These are phyloP conservation scores for Physcomitrellopsis africana DNA, from an alignment of 225 moss, liverwort and hornwort species.

Conservation along the genomic window DNA sequence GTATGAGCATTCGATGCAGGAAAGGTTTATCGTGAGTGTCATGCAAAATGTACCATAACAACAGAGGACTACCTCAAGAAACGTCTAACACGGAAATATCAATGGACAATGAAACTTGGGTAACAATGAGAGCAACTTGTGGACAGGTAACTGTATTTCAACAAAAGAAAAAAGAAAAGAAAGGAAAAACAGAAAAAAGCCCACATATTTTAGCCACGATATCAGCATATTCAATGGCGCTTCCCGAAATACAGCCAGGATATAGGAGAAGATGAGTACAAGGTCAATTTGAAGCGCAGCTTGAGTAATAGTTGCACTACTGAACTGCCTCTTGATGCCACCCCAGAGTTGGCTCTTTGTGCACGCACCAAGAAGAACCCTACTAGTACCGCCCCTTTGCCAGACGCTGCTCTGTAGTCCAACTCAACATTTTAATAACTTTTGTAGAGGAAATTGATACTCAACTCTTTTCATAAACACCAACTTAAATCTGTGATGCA, in stretches of 20 bases:
- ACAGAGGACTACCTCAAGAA: neutral
- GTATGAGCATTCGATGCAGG: slow-evolving; percentile 23
- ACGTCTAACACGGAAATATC: neutral
- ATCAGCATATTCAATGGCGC: neutral
- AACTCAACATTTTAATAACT: slow-evolving; percentile 1
- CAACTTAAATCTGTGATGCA: neutral
- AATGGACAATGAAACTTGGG: neutral
- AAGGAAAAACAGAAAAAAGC: neutral
- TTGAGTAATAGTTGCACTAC: slow-evolving; percentile 40
- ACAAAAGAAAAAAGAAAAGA: neutral
- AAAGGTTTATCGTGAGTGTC: neutral
- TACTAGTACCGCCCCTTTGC: slow-evolving; percentile 27
- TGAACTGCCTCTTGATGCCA: slow-evolving; percentile 31
- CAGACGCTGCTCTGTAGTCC: slow-evolving; percentile 45
- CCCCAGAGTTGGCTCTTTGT: slow-evolving; percentile 25
- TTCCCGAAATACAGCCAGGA: neutral
- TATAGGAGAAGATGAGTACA: slow-evolving; percentile 26
- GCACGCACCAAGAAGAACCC: neutral
- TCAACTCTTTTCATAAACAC: neutral
- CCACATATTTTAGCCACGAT: neutral
- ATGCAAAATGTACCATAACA: neutral
- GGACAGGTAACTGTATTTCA: neutral
- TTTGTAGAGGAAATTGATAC: neutral
- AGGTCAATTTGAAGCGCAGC: slow-evolving; percentile 57
- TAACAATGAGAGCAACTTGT: neutral